Base-by-base conservation (phyloP, 192 early-diverging fungal genomes). In the Chytriomyces sp. region DNA sequence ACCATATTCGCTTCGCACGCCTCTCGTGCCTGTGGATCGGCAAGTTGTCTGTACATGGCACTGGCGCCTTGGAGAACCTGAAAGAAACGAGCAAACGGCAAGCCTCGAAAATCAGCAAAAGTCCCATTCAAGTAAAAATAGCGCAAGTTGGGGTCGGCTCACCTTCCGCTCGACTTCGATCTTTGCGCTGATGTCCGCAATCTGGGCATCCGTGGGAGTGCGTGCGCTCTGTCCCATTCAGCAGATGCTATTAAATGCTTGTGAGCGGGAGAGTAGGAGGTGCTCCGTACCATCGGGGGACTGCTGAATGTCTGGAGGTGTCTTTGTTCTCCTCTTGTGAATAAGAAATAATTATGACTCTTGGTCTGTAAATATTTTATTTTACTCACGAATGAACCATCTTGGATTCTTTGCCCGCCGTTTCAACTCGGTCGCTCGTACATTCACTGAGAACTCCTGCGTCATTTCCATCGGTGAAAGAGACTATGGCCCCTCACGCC, bases 141-240 rank as follows among this genome's bases (percentile, higher is more conserved):
- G 35, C 35, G 35, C 35, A 35, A 35, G 35, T 35, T 35, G 35
- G 35, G 4, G 35, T 35, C 4, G 35, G 35, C 35, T 35, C 82
- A 91, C 87, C 75, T 88, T 91, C 59, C 87, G 80, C 87, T 95
- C 94, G 45, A 86, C 87, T 61, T 91, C 86, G 71, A 94, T 89
- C 80, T 92, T 93, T 49, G 85, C 83, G 61, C 83, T 83, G 68
- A 92, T 84, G 76, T 93, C 91, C 78, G 85, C 86, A 69, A 93
- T 92, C 47, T 91, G 72, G 20, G 53, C 53, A 20, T 13, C 53
- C 20, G 53, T 20, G 53, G 16, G 53, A n/a, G 53, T 13, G 13
- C 53, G 16, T 13, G 53, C 53, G 53, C 35, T 35, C 35, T 35
- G 35, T 35, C 2, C 35, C 35, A 4, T 35, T 35, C 35, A 35